Evolutionary conservation across 139 green algal genomes (phyloP), one percentile per base, ranked within the genome.

Genomic region (Chlamydomonas eustigma): DNA sequence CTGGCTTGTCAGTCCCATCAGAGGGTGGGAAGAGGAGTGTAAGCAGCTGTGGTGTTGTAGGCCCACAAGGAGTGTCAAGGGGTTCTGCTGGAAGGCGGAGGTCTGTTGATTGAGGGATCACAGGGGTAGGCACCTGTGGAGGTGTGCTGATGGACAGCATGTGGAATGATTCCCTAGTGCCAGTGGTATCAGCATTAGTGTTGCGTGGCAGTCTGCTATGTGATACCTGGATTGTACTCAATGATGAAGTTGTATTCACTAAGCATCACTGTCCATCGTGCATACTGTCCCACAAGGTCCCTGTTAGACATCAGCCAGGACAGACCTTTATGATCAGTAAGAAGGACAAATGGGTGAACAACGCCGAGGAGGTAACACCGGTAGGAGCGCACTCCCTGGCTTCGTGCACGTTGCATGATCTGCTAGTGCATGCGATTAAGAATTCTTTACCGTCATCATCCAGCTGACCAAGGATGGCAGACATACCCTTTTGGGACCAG

Each of bases 401-500:
- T 38, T 88, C 79, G 36, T 81, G 70, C 4, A 37, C 30, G 37
- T 85, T 83, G 38, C 74, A 30, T 0, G 39, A 52, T 18, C 83
- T 58, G 36, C 28, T 76, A 38, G 81, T 51, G 44, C 76, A 83
- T 1, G 83, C 83, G 4, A 64, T 12, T 64, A 88, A 76, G 33
- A 71, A 75, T 22, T 87, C 78, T 0, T 39, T 35, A 1, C 50
- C 76, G 39, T 80, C 65, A 18, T 69, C 72, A n/a, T 77, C 74
- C 0, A 58, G 5, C 67, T 88, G 83, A 5, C 67, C 78, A 0
- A 88, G 39, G 3, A 89, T 81, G 4, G 75, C 85, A 4, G 74
- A 77, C 2, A 86, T 72, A 25, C 79, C 77, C 0, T 64, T 32
- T 0, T 2, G n/a, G 1, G 3, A 74, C 36, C 70, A 85, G 33